phyloP scores from a whole-genome alignment of 805 yeast genomes.

The Lipomyces kockii region DNA sequence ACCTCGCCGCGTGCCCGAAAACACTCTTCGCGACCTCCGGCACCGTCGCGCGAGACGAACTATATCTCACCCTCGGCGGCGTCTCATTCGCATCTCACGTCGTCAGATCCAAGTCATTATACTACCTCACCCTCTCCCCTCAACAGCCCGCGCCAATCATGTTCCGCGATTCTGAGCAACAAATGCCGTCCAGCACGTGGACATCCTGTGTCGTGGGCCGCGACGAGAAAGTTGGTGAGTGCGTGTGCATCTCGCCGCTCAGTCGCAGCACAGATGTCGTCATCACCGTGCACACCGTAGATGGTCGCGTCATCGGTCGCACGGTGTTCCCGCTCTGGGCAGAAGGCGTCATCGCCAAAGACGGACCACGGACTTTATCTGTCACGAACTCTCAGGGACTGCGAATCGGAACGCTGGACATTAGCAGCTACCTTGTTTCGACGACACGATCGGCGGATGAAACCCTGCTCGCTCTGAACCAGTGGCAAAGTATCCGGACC shows the following conservation, averaged over 20 bases:
- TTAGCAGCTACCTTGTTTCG: slow-evolving; percentile 25
- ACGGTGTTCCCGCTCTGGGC: slow-evolving; percentile 54
- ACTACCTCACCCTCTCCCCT: slow-evolving; percentile 21
- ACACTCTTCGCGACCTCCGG: slow-evolving; percentile 27
- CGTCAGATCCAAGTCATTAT: slow-evolving; percentile 13
- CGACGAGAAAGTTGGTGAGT: slow-evolving; percentile 74
- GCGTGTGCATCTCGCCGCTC: slow-evolving; percentile 65
- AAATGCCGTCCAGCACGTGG: slow-evolving; percentile 38
- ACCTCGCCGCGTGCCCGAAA: slow-evolving; percentile 17
- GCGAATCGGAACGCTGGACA: slow-evolving; percentile 18
- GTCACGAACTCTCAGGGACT: slow-evolving; percentile 11
- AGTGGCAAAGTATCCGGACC: slow-evolving; percentile 24
- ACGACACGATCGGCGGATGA: slow-evolving; percentile 29
- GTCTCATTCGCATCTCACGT: slow-evolving; percentile 18
- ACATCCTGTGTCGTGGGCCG: slow-evolving; percentile 70
- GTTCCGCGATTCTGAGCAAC: slow-evolving; percentile 14
- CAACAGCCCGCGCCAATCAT: slow-evolving; percentile 1
- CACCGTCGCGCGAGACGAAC: slow-evolving; percentile 30
- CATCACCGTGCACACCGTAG: slow-evolving; percentile 58
- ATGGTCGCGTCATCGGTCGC: slow-evolving; percentile 66
- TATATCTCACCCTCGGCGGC: slow-evolving; percentile 30
- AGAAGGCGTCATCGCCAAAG: slow-evolving; percentile 27
- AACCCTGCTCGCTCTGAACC: slow-evolving; percentile 24
- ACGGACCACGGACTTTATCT: slow-evolving; percentile 18
- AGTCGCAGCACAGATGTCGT: slow-evolving; percentile 57